Percentiles rank a stretch among this genome's conserved stretches.
phyloP scores from a whole-genome alignment of 1,139 yeast species.

The Groenewaldozyma auringiensis region DNA sequence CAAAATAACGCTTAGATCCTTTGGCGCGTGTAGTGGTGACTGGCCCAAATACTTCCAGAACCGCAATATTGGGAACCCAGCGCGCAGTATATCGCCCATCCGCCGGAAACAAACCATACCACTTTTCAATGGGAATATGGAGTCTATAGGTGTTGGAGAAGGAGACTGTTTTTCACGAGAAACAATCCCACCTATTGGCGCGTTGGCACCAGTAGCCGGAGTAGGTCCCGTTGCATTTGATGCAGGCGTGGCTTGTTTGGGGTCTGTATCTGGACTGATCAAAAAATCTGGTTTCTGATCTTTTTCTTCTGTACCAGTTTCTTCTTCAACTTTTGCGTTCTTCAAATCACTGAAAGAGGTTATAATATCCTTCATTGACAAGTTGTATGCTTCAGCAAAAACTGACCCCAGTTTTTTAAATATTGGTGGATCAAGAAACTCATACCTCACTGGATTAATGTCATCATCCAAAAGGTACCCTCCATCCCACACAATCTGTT shows the following conservation, averaged over 20 bases:
- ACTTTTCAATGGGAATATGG: conserved; percentile 19
- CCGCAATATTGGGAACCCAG: conserved; percentile 31
- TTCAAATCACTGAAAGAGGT: conserved; percentile 4
- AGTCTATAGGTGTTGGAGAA: conserved; percentile 5
- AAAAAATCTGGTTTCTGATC: background rate
- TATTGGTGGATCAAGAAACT: conserved; percentile 2
- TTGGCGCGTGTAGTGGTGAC: conserved; percentile 28
- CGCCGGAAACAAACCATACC: conserved; percentile 28
- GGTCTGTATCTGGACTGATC: background rate
- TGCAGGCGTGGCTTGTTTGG: too few species aligned
- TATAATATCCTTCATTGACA: conserved; percentile 17
- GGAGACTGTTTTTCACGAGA: conserved; percentile 5
- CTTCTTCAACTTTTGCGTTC: conserved; percentile 8
- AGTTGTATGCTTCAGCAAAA: conserved; percentile 16
- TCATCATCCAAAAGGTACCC: conserved; percentile 11
- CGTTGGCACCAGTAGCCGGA: background rate
- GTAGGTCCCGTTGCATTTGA: background rate
- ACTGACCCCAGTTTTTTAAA: conserved; percentile 11
- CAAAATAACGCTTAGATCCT: conserved; percentile 25
- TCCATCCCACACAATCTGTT: conserved; percentile 41
- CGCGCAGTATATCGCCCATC: conserved; percentile 25
- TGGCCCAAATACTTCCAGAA: conserved; percentile 35
- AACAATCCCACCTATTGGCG: background rate
- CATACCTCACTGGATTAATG: background rate
- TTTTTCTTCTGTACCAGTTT: background rate